Conservation (phyloP, 164 flowering plant genomes). For the Sextonia rubra region DNA sequence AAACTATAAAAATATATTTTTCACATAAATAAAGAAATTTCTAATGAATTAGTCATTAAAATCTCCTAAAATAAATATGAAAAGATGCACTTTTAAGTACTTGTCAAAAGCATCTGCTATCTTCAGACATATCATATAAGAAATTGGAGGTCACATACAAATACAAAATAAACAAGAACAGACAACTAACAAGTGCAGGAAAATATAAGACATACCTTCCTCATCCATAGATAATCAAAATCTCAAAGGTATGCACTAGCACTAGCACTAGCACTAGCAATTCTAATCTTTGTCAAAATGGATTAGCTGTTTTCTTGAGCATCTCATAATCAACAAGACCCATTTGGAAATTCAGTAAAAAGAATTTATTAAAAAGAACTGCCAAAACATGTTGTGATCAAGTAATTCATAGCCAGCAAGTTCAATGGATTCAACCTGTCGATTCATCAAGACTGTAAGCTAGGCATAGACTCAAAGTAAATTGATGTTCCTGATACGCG, state of each 20-base stretch:
- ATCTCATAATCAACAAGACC: conserved; percentile 90
- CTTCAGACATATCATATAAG: conserved; percentile 62
- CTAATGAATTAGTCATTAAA: too few species aligned
- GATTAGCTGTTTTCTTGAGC: conserved; percentile 90
- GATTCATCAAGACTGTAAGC: too few species aligned
- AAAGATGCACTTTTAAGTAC: too few species aligned
- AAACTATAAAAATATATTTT: too few species aligned
- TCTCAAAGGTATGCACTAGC: conserved; percentile 98
- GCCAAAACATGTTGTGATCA: background rate
- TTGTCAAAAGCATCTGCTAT: conserved; percentile 80
- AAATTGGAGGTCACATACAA: background rate
- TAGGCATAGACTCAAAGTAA: conserved; percentile 90
- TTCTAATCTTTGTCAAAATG: conserved; percentile 83
- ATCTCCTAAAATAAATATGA: too few species aligned
- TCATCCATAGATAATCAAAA: conserved; percentile 83
- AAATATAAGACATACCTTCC: conserved; percentile 48
- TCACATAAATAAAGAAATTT: too few species aligned
- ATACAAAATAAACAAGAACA: background rate
- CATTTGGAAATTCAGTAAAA: too few species aligned
- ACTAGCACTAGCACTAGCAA: conserved; percentile 99
- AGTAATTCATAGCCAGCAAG: background rate
- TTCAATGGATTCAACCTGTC: conserved; percentile 43
- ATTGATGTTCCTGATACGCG: conserved; percentile 89
- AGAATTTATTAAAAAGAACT: background rate
- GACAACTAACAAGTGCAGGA: background rate